A percentile compares a stretch with the other conserved stretches of the same genome.
Conservation (phyloP, 495 filamentous ascomycete genomes). For the Pseudotulostoma volvatum region DNA sequence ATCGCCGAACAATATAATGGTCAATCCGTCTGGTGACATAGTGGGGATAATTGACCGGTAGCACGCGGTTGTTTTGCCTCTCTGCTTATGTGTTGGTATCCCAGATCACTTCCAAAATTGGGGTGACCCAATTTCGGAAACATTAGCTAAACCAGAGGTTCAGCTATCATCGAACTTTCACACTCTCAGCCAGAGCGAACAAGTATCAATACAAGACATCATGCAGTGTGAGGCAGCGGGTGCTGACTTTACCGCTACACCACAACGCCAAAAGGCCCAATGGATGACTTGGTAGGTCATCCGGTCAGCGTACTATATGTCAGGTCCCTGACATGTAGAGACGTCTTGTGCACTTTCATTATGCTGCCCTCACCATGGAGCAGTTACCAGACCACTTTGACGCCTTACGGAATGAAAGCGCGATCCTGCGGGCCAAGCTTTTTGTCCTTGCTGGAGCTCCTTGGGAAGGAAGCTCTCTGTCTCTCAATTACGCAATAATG, state of each 20-base stretch:
- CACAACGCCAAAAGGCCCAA: too few relatives aligned
- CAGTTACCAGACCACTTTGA: constrained; percentile 15
- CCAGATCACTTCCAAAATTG: constrained; percentile 17
- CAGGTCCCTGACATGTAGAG: too few relatives aligned
- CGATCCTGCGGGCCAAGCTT: constrained; percentile 13
- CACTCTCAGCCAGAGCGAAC: constrained; percentile 5
- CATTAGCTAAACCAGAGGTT: constrained; percentile 10
- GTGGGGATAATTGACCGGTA: constrained; percentile 22
- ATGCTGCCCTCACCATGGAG: constrained; percentile 13
- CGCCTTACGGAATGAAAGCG: constrained; percentile 9
- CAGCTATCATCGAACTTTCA: constrained; percentile 12
- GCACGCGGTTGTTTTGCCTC: constrained; percentile 15
- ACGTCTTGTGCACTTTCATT: constrained; percentile 15
- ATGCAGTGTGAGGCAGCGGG: too few relatives aligned
- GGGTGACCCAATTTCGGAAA: constrained; percentile 16
- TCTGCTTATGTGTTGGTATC: constrained; percentile 15
- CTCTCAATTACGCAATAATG: constrained; percentile 8
- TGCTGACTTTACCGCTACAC: too few relatives aligned
- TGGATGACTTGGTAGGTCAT: too few relatives aligned
- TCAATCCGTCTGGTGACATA: constrained; percentile 14
- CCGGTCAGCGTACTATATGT: too few relatives aligned
- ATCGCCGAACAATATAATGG: constrained; percentile 16
- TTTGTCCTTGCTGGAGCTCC: constrained; percentile 9
- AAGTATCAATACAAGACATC: constrained; percentile 10
- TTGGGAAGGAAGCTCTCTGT: constrained; percentile 13